Evolutionary conservation across 768 basidiomycete genomes (phyloP).

Genomic region (Vararia minispora): DNA sequence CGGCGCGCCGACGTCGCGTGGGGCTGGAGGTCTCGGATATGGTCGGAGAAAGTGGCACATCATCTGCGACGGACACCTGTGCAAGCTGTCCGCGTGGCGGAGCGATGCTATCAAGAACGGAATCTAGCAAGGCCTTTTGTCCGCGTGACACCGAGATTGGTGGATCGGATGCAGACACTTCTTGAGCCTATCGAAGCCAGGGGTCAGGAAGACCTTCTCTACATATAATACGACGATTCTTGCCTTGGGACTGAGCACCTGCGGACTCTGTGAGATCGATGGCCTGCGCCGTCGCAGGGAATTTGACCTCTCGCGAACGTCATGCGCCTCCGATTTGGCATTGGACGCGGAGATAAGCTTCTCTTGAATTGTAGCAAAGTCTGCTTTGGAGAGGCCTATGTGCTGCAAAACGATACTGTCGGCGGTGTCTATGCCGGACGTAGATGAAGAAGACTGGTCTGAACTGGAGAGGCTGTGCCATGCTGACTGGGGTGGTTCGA

Average conservation of each 20-base stretch:
- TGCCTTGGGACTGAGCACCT: constrained; percentile 8
- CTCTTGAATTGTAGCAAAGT: constrained; percentile 66
- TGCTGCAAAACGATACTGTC: constrained; percentile 58
- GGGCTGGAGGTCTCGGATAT: constrained; percentile 23
- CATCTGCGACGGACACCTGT: constrained; percentile 10
- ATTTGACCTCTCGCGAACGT: constrained; percentile 49
- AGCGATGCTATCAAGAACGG: constrained; percentile 46
- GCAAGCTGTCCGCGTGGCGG: constrained; percentile 18
- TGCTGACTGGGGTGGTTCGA: constrained; percentile 35
- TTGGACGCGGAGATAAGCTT: constrained; percentile 57
- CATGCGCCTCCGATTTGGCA: constrained; percentile 44
- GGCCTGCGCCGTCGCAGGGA: constrained; percentile 69
- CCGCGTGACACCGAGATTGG: constrained; percentile 23
- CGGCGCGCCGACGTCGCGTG: constrained; percentile 49
- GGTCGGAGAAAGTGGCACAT: constrained; percentile 26
- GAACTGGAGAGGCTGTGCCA: constrained; percentile 52
- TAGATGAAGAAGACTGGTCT: constrained; percentile 37
- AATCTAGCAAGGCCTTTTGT: constrained; percentile 58
- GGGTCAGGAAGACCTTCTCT: too few species aligned
- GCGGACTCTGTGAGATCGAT: constrained; percentile 75
- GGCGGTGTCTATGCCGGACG: constrained; percentile 31
- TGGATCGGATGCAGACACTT: not conserved
- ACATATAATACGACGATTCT: too few species aligned
- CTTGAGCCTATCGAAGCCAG: too few species aligned
- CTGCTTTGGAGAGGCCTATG: constrained; percentile 57